Evolutionary conservation across 345 rosid species (phyloP), one percentile per base, ranked within the genome.

Genomic region (Lumnitzera littorea): DNA sequence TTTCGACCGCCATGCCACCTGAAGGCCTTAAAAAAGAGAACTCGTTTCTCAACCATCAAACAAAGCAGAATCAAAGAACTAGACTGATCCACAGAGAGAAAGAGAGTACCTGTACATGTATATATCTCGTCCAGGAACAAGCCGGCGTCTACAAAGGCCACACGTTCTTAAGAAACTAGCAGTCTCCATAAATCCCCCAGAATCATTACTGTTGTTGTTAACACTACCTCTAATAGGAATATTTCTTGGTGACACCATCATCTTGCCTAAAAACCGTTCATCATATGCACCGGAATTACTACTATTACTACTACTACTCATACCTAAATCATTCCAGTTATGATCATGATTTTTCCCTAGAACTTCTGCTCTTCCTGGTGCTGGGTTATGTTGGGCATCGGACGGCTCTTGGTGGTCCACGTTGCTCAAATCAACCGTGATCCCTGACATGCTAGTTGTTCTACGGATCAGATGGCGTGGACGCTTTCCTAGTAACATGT

Each of bases 41-140:
- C 7, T 29, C 7, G 3, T 3, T 29, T 29, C 7, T 6, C 36
- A 29, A 29, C 3, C 36, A 29, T 3, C 7, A 12, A 27, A 27
- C 3, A 27, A 27, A 27, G 5, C 31, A 27, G 31, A 27, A 27
- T 2, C 31, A 27, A 27, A 27, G 5, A 27, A 46, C 20, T 4
- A 51, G 2, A 46, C 8, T 3, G 24, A 10, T 48, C 50, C 13
- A 15, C 15, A 23, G 41, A 14, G n/a, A 57, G 24, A 23, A 13
- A 2, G 27, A 56, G 13, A 58, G 16, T 75, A 91, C 97, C 88
- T 85, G 61, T 91, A 91, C 95, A 91, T 91, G 71, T 85, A 91
- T 56, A 91, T 84, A 64, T 91, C 97, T 46, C 81, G 84, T n/a
- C 80, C 78, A 15, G 85, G 80, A 72, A 79, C 79, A 51, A 91